Evolutionary conservation across 306 rosid genomes (phyloP).

Genomic region (Argentina anserina): DNA sequence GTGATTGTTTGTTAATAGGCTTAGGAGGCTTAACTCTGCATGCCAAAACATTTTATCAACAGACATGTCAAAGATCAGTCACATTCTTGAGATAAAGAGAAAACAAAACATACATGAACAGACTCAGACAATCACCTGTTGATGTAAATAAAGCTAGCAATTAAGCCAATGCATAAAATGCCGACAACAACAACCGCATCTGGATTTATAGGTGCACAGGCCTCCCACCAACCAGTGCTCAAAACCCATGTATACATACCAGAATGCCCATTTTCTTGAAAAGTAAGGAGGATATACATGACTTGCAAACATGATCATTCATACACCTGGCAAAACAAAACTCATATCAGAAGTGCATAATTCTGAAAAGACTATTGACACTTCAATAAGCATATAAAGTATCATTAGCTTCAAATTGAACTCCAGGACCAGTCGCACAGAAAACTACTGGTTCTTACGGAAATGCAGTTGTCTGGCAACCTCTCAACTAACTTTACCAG

Average conservation of each 20-base stretch:
- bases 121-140: slow-evolving; percentile 48
- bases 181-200: slow-evolving; percentile 67
- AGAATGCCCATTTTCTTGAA: slow-evolving; percentile 83
- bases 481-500: neutral
- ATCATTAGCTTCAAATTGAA: neutral
- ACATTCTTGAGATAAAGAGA: slow-evolving; percentile 3
- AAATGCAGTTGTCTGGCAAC: neutral
- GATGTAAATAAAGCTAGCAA: slow-evolving; percentile 65
- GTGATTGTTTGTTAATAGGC: slow-evolving; percentile 46
- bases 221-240: slow-evolving; percentile 95
- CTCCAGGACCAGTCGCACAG: neutral
- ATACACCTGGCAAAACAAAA: neutral
- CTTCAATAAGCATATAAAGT: neutral
- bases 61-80: slow-evolving; percentile 17
- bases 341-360: neutral
- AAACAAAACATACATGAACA: neutral
- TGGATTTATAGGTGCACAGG: slow-evolving; percentile 73
- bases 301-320: slow-evolving; percentile 9
- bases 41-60: slow-evolving; percentile 13
- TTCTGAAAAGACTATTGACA: neutral
- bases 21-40: slow-evolving; percentile 55
- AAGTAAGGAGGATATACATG: slow-evolving; percentile 18
- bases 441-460: neutral
- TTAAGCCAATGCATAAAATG: slow-evolving; percentile 52
- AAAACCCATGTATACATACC: slow-evolving; percentile 70